phyloP scores from a whole-genome alignment of 371 early-diverging fungal genomes.

The Zychaea mexicana region DNA sequence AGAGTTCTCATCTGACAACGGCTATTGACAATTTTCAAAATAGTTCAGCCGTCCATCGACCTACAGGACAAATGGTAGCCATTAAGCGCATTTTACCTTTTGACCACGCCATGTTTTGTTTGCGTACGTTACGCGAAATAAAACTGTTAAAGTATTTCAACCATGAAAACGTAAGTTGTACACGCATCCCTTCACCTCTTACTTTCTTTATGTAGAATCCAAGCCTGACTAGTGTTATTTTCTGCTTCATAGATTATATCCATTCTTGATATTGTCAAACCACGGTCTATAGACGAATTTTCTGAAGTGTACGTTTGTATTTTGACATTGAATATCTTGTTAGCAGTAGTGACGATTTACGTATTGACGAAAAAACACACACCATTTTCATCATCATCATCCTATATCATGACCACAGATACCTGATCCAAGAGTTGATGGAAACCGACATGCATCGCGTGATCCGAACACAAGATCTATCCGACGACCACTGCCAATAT shows the following conservation, averaged over 20 bases:
- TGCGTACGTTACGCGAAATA: constrained; percentile 86
- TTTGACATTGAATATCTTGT: not conserved
- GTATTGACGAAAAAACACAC: not conserved
- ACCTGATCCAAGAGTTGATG: constrained; percentile 88
- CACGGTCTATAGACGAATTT: constrained; percentile 73
- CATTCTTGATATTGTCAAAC: constrained; percentile 87
- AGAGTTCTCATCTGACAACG: constrained; percentile 4
- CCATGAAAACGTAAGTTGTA: constrained; percentile 73
- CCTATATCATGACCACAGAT: constrained; percentile 37
- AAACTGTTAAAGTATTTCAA: constrained; percentile 89
- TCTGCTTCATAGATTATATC: constrained; percentile 77
- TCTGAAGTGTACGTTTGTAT: constrained; percentile 76
- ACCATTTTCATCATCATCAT: too few species aligned
- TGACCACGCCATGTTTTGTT: constrained; percentile 87
- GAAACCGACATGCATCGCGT: constrained; percentile 98
- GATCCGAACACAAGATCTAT: constrained; percentile 96
- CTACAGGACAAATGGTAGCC: constrained; percentile 89
- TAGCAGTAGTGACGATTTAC: not conserved
- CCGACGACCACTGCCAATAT: constrained; percentile 97
- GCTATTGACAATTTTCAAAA: not conserved
- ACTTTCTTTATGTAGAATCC: not conserved
- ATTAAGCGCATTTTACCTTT: constrained; percentile 92
- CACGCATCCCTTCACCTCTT: not conserved
- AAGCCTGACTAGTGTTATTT: not conserved
- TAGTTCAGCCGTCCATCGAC: constrained; percentile 82